Evolutionary conservation across 2,329 filamentous ascomycete species (phyloP).

Genomic region (Colletotrichum caudatum): DNA sequence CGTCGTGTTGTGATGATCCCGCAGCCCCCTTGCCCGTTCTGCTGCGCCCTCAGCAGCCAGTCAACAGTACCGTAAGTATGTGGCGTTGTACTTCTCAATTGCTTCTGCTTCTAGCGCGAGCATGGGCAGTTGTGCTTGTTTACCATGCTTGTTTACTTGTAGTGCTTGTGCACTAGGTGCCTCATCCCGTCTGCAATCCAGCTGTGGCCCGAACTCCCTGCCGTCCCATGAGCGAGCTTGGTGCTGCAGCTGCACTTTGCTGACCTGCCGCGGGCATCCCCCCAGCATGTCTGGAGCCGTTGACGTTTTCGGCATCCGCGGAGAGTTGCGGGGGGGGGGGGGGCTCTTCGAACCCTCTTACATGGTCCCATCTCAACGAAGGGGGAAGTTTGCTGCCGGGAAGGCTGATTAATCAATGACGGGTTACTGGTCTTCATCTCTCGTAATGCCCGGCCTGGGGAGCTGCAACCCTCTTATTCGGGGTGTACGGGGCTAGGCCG

Average conservation of each 20-base stretch:
- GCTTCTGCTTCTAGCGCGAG: conserved; percentile 37
- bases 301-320: conserved; percentile 36
- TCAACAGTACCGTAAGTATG: background rate
- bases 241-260: conserved; percentile 30
- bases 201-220: conserved; percentile 32
- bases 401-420: conserved; percentile 17
- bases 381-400: conserved; percentile 10
- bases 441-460: background rate
- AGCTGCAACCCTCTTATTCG: background rate
- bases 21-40: conserved; percentile 8
- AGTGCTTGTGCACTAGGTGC: conserved; percentile 9
- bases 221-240: conserved; percentile 37
- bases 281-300: conserved; percentile 11
- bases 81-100: conserved; percentile 30
- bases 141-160: conserved; percentile 13
- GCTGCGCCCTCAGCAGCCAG: background rate
- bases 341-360: background rate
- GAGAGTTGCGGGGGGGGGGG: conserved; percentile 1
- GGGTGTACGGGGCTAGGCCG: background rate
- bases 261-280: conserved; percentile 33
- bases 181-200: conserved; percentile 23
- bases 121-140: conserved; percentile 34
- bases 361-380: background rate
- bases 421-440: conserved; percentile 10
- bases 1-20: conserved; percentile 30